Conservation (phyloP, 129 eudicot species). For the Centrapalus pauciflorus region DNA sequence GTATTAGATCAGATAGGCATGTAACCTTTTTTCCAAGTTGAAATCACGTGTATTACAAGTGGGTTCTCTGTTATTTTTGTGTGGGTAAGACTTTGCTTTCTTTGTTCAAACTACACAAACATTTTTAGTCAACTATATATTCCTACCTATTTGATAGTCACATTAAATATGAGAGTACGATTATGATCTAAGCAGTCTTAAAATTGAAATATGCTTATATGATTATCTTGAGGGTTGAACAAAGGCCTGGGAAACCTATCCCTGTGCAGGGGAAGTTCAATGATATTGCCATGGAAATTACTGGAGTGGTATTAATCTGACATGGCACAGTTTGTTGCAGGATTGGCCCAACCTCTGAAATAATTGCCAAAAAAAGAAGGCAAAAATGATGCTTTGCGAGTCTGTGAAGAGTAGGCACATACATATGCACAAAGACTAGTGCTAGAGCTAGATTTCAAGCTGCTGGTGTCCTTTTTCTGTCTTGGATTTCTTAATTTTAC, state of each 20-base stretch:
- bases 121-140: not conserved
- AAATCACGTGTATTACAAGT: not conserved
- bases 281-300: too few species aligned
- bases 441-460: slow-evolving; percentile 26
- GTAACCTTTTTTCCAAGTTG: not conserved
- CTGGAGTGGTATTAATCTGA: too few species aligned
- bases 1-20: not conserved
- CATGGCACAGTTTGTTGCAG: slow-evolving; percentile 13
- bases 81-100: not conserved
- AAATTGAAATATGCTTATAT: too few species aligned
- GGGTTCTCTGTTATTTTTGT: not conserved
- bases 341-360: slow-evolving; percentile 17
- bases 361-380: slow-evolving; percentile 21
- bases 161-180: too few species aligned
- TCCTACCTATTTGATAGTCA: too few species aligned
- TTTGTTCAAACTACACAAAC: not conserved
- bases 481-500: too few species aligned
- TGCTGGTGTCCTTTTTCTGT: not conserved
- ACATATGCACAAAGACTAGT: slow-evolving; percentile 34
- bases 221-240: too few species aligned
- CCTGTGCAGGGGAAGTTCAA: too few species aligned
- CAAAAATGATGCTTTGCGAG: slow-evolving; percentile 18
- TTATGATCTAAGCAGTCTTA: too few species aligned
- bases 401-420: slow-evolving; percentile 18
- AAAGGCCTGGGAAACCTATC: too few species aligned